Base-by-base conservation (phyloP, 495 filamentous ascomycete genomes). In the Chaetomium fimeti region DNA sequence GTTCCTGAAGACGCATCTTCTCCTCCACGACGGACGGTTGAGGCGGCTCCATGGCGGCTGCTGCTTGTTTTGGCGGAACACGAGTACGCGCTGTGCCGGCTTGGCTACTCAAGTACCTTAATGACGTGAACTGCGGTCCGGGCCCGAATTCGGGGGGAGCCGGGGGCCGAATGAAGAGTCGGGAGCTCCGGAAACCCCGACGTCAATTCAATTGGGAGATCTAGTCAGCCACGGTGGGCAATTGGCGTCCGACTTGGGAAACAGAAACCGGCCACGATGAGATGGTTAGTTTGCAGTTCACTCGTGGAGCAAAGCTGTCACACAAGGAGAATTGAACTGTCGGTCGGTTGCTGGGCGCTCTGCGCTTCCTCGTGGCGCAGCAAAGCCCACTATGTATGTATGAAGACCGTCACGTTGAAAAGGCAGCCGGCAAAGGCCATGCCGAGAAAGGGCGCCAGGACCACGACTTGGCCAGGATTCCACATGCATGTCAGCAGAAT, bases 1-100 rank as follows among this genome's bases (percentile, higher is more conserved):
- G 43, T 4, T 56, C 36, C 42, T 48, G 48, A 40, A 65, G 63
- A 22, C 56, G 56, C 18, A 40, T 9, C 52, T 65, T 65, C 28
- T 65, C 62, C 47, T 54, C 47, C 18, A 18, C 12, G 16, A 13
- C 57, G 20, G 61, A 18, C 11, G 11, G 18, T 2, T 36, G 38
- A 24, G 48, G 20, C 1, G 40, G 16, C 22, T 54, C 48, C 63
- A 65, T 65, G 57, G 8, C 8, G 32, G 56, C 25, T 60, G 62
- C 29, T 63, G 61, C 12, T 38, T 42, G 22, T n/a, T 18, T 15
- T 28, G 1, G 45, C 3, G n/a, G 6, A 49, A 3, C 27, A 13
- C 24, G 16, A 42, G n/a, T 52, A 13, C 28, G 12, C 11, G 58
- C 47, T 47, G 58, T 25, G 22, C 57, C 57, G 57, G 57, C 57